Base-by-base conservation (phyloP, 2,329 filamentous ascomycete species). In the Helminthosporium solani region DNA sequence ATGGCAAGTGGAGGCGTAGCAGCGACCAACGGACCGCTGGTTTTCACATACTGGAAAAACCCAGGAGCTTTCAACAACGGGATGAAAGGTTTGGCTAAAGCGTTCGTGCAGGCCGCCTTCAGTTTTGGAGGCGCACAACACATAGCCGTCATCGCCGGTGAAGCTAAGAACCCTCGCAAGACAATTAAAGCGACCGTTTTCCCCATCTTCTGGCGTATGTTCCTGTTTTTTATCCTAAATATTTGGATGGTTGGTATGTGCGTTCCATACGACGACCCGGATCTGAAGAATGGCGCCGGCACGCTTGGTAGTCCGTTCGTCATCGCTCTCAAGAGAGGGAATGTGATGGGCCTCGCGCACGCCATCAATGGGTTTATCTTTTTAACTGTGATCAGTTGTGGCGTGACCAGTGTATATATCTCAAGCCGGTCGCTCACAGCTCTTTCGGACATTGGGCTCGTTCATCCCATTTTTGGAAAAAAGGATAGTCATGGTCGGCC, bases 111-210 rank as follows among this genome's bases (percentile, higher is more conserved):
- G 0, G 86, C 87, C 1, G 85, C 86, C 3, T 89, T 90, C 59
- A 57, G 86, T 41, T 90, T 88, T 60, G 81, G 84, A 5, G 87
- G 87, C 9, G 90, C 86, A 1, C 87, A 90, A 64, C 76, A 89
- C 9, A 85, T 90, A 39, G 87, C 87, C 42, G 79, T 91, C 12
- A 86, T 87, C 3, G 87, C 87, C 1, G 87, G 87, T 25, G 87
- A 91, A 67, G 87, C 87, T 1, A 82, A 80, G n/a, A 89, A 90
- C 61, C 87, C 87, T 2, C 80, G 86, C 47, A 88, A 94, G 65
- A 88, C 86, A 1, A 77, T 96, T 0, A 91, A 91, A 0, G 90
- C 84, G 0, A 91, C 91, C 11, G 84, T 95, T 61, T 95, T 95
- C 73, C 90, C 95, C 68, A 90, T 96, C 18, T 96, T 96, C 70